Base-by-base conservation (phyloP, 2,329 filamentous ascomycete species). In the Aspergillus chevalieri region DNA sequence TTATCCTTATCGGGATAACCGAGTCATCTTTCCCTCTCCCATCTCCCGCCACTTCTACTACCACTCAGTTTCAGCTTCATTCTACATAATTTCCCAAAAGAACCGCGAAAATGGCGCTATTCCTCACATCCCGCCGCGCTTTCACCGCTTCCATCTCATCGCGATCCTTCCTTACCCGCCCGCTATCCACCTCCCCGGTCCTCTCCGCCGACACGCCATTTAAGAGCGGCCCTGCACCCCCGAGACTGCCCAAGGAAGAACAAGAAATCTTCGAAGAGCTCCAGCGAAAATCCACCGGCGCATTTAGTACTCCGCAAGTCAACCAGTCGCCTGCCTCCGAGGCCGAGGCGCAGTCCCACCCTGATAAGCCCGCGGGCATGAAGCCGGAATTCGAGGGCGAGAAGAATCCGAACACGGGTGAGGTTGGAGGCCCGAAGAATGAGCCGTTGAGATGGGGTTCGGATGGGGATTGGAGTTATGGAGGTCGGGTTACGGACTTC, bases 401-500 rank as follows among this genome's bases (percentile, higher is more conserved):
- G 47, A 79, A 77, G 48, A 97, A 98, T 69, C 93, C 93, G 2
- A 86, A 85, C 76, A 98, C 93, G 1, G 93, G 93, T 21, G 93
- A 98, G 77, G 83, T 96, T 9, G 93, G 93, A 5, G 93, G 93
- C 1, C 93, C 93, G 5, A 98, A 97, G 83, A 97, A 95, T 65
- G 92, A 98, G 72, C 93, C 93, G 46, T 65, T 97, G 65, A 76
- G 91, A 60, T 96, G 92, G 92, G 90, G 90, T 0, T 75, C 78
- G 15, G 66, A 62, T 0, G 85, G 88, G 1, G 84, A 87, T 66
- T 98, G 91, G 86, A 96, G 89, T 68, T 98, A 88, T 70, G 96
- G 96, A 69, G 93, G 93, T 43, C 78, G 92, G 55, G 91, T 94
- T 48, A 97, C 92, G 21, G 93, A 98, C 71, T 98, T 98, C 53